Evolutionary conservation across 768 basidiomycete species (phyloP).

Genomic region (Xerocomus potaroensis): DNA sequence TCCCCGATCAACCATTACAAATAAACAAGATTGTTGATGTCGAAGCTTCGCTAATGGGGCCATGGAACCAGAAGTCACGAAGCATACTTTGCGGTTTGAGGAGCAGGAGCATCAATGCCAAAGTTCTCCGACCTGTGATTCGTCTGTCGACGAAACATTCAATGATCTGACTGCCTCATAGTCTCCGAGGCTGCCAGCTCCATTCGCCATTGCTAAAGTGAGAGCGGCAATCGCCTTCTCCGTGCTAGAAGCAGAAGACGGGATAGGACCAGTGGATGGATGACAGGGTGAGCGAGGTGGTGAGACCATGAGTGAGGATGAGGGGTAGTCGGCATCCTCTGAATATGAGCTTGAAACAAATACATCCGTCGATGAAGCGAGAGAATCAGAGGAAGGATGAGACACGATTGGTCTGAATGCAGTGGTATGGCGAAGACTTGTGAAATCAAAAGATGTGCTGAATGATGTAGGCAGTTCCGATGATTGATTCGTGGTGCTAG

Average conservation of each 20-base stretch:
- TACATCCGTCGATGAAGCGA: constrained; percentile 6
- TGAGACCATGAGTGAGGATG: constrained; percentile 9
- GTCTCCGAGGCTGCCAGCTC: constrained; percentile 56
- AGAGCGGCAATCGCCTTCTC: constrained; percentile 62
- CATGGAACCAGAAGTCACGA: neutral
- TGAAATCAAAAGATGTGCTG: constrained; percentile 27
- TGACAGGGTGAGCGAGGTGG: constrained; percentile 13
- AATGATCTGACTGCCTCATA: constrained; percentile 45
- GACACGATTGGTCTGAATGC: constrained; percentile 19
- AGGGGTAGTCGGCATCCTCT: constrained; percentile 5
- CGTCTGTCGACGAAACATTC: constrained; percentile 34
- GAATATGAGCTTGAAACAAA: constrained; percentile 3
- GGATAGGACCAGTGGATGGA: constrained; percentile 1
- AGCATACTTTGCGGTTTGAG: constrained; percentile 4
- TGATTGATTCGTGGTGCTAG: constrained; percentile 12
- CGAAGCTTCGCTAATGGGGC: constrained; percentile 2
- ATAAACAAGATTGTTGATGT: constrained; percentile 25
- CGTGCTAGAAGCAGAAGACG: constrained; percentile 39
- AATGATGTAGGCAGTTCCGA: constrained; percentile 16
- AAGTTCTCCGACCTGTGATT: constrained; percentile 52
- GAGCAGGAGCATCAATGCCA: constrained; percentile 39
- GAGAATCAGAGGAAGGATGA: constrained; percentile 17
- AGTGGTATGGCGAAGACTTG: constrained; percentile 24
- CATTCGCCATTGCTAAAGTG: constrained; percentile 57
- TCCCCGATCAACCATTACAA: constrained; percentile 15